These are phyloP conservation scores for Pythium monospermum DNA, from an alignment of 352 stramenopile species.

Conservation along the genomic window DNA sequence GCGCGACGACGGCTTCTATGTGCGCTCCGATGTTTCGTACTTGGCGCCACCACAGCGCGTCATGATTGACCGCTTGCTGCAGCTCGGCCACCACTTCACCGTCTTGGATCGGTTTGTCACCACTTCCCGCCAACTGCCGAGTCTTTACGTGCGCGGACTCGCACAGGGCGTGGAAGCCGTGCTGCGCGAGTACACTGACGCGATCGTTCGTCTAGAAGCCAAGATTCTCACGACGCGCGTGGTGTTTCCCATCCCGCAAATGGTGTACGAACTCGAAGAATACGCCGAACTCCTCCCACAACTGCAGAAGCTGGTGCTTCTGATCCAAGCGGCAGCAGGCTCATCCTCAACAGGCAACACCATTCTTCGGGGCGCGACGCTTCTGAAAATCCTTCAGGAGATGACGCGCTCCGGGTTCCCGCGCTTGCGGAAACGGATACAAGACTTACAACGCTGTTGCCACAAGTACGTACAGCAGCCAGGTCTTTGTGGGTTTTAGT, in stretches of 20 bases:
- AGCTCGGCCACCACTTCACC: slow-evolving; percentile 44
- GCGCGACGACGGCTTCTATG: slow-evolving; percentile 51
- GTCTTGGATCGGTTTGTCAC: slow-evolving; percentile 46
- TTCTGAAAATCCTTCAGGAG: slow-evolving; percentile 44
- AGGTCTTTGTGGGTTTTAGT: too few relatives aligned
- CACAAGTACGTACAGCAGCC: slow-evolving; percentile 41
- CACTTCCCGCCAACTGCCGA: slow-evolving; percentile 23
- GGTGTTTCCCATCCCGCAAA: slow-evolving; percentile 55
- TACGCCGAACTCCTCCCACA: slow-evolving; percentile 55
- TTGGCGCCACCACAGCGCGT: slow-evolving; percentile 44
- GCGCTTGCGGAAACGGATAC: slow-evolving; percentile 45
- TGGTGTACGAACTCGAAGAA: slow-evolving; percentile 66
- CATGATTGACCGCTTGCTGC: slow-evolving; percentile 51
- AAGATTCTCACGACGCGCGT: slow-evolving; percentile 35
- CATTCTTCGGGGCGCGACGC: slow-evolving; percentile 27
- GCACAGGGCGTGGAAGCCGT: slow-evolving; percentile 49
- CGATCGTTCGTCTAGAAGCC: slow-evolving; percentile 46
- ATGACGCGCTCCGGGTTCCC: slow-evolving; percentile 52
- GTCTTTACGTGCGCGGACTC: slow-evolving; percentile 54
- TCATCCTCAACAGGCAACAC: not conserved
- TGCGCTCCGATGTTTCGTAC: slow-evolving; percentile 36
- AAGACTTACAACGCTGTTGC: slow-evolving; percentile 42
- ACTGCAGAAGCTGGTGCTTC: slow-evolving; percentile 43
- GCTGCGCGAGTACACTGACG: slow-evolving; percentile 48
- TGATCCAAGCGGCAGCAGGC: slow-evolving; percentile 18